Base-by-base conservation (phyloP, 2,329 filamentous ascomycete genomes). In the Massarina eburnea region DNA sequence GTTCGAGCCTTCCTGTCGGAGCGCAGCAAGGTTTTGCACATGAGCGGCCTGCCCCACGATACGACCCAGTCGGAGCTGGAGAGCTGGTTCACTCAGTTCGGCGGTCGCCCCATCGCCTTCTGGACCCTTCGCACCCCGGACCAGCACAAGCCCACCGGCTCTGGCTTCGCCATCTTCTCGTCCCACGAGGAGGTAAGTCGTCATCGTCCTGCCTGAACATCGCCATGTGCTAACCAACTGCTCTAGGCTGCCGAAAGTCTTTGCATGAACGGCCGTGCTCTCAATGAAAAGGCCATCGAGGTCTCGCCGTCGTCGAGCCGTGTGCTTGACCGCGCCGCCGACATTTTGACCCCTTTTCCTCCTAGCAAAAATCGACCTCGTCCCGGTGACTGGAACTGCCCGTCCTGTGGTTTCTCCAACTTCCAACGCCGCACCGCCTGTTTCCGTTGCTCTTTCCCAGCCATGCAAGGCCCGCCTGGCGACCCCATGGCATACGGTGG, bases 41-140 rank as follows among this genome's bases (percentile, higher is more conserved):
- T 99, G 85, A 96, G 91, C 63, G 94, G 94, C 39, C 80, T 99
- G 41, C 94, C 94, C 35, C 94, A 99, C 70, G 94, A 99, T 64
- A 99, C 94, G 27, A 99, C 94, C 1, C 94, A 99, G 75, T 97
- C 92, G 3, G 94, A 99, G 76, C 81, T 99, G 19, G 94, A 99
- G 76, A 96, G 91, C 75, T 99, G 94, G 94, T 99, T 97, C 70
- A 99, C 94, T 22, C 94, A 99, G 73, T 99, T 96, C 68, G 94
- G 94, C 54, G 94, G 94, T 39, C 88, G 94, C 34, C 94, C 94
- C 22, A 99, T 99, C 74, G 94, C 94, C 17, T 99, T 99, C 76
- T 99, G 94, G 94, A 99, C 94, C 15, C 81, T 99, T 40, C 88
- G 92, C 52, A 99, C 94, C 12, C 94, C 94, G 3, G 94, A 99